Evolutionary conservation across 352 stramenopile genomes (phyloP).

Genomic region (Pythium guiyangense): DNA sequence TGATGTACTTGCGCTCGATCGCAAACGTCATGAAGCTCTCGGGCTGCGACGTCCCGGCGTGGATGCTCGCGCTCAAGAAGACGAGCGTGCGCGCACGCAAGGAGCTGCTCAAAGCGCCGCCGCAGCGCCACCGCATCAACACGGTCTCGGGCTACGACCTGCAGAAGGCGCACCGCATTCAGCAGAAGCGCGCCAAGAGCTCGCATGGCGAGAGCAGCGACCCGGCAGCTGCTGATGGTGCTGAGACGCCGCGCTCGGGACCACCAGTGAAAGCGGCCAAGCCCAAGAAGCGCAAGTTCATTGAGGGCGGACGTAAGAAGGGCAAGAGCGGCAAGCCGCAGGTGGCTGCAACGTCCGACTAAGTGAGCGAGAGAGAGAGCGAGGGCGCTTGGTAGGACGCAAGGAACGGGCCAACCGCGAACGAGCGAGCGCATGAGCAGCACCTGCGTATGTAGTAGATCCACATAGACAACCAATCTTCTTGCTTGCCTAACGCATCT

Average conservation of each 20-base stretch:
- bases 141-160: constrained; percentile 86
- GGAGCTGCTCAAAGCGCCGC: constrained; percentile 76
- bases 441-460: too few relatives aligned
- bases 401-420: background rate
- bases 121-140: constrained; percentile 69
- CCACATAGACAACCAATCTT: too few relatives aligned
- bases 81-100: constrained; percentile 60
- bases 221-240: background rate
- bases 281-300: constrained; percentile 11
- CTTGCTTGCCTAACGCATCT: too few relatives aligned
- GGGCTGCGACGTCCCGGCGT: constrained; percentile 96
- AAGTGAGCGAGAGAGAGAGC: background rate
- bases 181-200: constrained; percentile 17
- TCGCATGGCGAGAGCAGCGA: background rate
- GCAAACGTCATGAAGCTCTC: constrained; percentile 99
- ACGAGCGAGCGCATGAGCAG: background rate
- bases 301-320: constrained; percentile 4
- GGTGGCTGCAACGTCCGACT: background rate
- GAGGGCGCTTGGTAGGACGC: background rate
- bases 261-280: constrained; percentile 1
- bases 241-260: background rate
- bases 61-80: constrained; percentile 97
- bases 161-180: constrained; percentile 75
- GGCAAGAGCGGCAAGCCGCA: background rate
- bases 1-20: constrained; percentile 93